Percentiles rank a stretch among this genome's conserved stretches.
Evolutionary conservation across 2,329 filamentous ascomycete genomes (phyloP).

Genomic region (Fusarium devonianum): DNA sequence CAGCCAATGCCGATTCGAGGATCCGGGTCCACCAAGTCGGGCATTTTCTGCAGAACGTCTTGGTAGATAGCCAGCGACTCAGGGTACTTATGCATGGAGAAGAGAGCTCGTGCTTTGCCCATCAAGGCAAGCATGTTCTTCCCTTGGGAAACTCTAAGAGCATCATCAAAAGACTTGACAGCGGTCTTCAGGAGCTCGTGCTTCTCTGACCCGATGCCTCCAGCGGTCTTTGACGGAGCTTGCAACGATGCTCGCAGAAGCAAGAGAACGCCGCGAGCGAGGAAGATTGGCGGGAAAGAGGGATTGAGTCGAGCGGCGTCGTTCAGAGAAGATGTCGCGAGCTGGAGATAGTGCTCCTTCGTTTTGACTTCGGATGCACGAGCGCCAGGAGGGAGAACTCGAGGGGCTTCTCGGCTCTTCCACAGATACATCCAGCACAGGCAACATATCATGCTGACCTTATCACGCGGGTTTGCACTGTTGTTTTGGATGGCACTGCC

Average conservation of each 20-base stretch:
- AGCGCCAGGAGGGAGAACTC: conserved; percentile 67
- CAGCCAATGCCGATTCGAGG: conserved; percentile 95
- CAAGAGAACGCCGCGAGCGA: conserved; percentile 88
- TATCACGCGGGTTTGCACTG: conserved; percentile 78
- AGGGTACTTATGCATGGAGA: conserved; percentile 83
- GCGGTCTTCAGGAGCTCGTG: conserved; percentile 84
- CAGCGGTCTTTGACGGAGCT: conserved; percentile 72
- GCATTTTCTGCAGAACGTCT: conserved; percentile 83
- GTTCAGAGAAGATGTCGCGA: conserved; percentile 90
- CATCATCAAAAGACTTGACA: conserved; percentile 93
- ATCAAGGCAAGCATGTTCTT: conserved; percentile 92
- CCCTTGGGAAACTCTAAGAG: conserved; percentile 80
- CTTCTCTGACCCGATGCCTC: conserved; percentile 74
- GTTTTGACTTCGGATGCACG: conserved; percentile 78
- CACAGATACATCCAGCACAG: conserved; percentile 91
- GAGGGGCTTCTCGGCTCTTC: conserved; percentile 82
- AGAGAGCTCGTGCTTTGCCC: conserved; percentile 86
- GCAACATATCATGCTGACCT: conserved; percentile 82
- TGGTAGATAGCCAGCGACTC: conserved; percentile 89
- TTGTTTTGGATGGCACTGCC: conserved; percentile 73
- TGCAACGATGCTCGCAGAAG: conserved; percentile 88
- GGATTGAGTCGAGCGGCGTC: conserved; percentile 95
- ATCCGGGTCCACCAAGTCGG: conserved; percentile 88
- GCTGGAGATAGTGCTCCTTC: conserved; percentile 91
- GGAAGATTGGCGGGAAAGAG: conserved; percentile 86